These are phyloP conservation scores for Paramecium pentaurelia DNA, from an alignment of 73 alveolate genomes.

Conservation along the genomic window DNA sequence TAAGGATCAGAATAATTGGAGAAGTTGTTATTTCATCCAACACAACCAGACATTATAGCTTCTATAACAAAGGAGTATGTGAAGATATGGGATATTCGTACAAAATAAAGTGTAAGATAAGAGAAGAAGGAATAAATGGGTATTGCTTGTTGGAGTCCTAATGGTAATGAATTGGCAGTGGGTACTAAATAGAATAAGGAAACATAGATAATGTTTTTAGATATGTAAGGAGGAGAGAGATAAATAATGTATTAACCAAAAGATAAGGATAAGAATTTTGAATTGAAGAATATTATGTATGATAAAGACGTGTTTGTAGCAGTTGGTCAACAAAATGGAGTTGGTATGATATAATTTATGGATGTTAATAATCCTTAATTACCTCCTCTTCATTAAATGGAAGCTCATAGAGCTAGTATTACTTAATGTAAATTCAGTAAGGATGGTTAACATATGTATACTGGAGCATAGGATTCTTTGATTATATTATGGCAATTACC, in stretches of 20 bases:
- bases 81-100: conserved; percentile 28
- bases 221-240: conserved; percentile 34
- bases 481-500: conserved; percentile 12
- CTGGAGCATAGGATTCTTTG: conserved; percentile 11
- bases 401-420: not conserved
- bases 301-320: conserved; percentile 27
- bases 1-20: conserved; percentile 29
- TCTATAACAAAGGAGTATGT: conserved; percentile 25
- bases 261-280: conserved; percentile 39
- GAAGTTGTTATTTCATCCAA: conserved; percentile 28
- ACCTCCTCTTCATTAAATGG: not conserved
- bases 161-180: conserved; percentile 39
- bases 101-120: not conserved
- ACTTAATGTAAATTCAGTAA: not conserved
- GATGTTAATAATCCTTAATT: conserved; percentile 7
- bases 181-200: conserved; percentile 8
- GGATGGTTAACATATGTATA: conserved; percentile 18
- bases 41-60: conserved; percentile 22
- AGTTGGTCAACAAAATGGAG: conserved; percentile 25
- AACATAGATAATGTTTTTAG: not conserved
- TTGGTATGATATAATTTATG: not conserved
- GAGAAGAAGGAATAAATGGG: conserved; percentile 34
- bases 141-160: conserved; percentile 13
- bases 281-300: not conserved
- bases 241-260: not conserved